Evolutionary conservation across 2,329 filamentous ascomycete species (phyloP), one percentile per base, ranked within the genome.

Genomic region (Leptodontidium sp.): DNA sequence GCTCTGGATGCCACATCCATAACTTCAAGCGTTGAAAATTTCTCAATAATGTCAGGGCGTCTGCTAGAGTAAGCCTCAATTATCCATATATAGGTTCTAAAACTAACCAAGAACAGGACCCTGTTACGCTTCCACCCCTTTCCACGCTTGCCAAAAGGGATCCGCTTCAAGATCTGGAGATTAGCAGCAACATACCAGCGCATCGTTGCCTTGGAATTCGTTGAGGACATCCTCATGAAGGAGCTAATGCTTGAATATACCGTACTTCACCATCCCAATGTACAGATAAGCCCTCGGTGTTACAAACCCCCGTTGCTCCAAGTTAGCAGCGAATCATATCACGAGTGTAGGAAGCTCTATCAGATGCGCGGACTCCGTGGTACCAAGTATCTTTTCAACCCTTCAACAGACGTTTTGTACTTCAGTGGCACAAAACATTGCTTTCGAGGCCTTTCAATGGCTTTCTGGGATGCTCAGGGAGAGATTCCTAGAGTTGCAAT

Each of bases 121-220:
- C 11, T 26, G 12, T 14, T 59, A 4, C 2, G 45, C 9, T 59
- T 59, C 38, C 12, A 17, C 15, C 57, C 14, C 4, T 59, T 59
- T n/a, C 40, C 40, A 15, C 35, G 55, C 17, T 24, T 58, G 7
- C 32, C 55, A 26, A 38, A 38, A 26, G 57, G 45, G 2, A 43
- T 59, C 12, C 38, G 57, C 14, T n/a, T 59, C 12, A 59, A 59
- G 11, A 59, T 59, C n/a, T 59, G 57, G 57, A 26, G 57, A 40
- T 4, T 45, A 8, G 57, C 38, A 12, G 12, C 21, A 1, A 26
- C 9, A 14, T n/a, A 59, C 21, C 38, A 43, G 21, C 57, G 57
- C 9, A 58, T 58, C 3, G n/a, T 45, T 17, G 57, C 21, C 0
- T 45, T 45, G 12, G 38, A 43, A 11, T 15, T 45, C 35, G 9